Conservation (phyloP, 345 rosid genomes). For the Eucalyptus viminalis region DNA sequence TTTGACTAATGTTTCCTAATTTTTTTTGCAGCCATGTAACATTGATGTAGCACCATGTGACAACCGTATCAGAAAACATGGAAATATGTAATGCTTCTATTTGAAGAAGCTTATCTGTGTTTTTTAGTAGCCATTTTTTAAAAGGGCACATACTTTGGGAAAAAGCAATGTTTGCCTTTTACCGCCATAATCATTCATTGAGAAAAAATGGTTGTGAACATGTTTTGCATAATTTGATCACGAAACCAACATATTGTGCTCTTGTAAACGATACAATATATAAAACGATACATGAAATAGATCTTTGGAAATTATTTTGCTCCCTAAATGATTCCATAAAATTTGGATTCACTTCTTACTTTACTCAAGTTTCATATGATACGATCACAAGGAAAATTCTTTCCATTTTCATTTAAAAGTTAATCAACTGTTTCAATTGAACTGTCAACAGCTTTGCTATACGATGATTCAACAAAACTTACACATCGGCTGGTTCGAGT, state of each 20-base stretch:
- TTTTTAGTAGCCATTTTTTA: background rate
- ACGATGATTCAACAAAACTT: fast-evolving
- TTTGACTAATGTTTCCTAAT: no score
- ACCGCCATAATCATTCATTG: background rate
- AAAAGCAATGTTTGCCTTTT: background rate
- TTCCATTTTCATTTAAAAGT: background rate
- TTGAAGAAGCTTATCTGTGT: background rate
- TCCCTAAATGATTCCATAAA: background rate
- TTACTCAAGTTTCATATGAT: background rate
- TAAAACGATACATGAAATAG: background rate
- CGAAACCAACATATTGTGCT: background rate
- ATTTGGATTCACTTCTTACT: no score
- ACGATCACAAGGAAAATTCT: fast-evolving
- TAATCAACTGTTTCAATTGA: background rate
- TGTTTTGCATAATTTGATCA: background rate
- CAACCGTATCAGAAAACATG: background rate
- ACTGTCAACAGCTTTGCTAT: background rate
- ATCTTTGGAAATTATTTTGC: background rate
- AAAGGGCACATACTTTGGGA: no score
- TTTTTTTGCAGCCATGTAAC: no score
- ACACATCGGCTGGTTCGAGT: no score
- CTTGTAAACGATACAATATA: no score
- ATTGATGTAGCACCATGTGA: no score
- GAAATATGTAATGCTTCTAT: background rate
- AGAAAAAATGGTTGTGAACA: no score